Evolutionary conservation across 1,284 basidiomycete genomes (phyloP).

Genomic region (Laetiporus sulphureus): DNA sequence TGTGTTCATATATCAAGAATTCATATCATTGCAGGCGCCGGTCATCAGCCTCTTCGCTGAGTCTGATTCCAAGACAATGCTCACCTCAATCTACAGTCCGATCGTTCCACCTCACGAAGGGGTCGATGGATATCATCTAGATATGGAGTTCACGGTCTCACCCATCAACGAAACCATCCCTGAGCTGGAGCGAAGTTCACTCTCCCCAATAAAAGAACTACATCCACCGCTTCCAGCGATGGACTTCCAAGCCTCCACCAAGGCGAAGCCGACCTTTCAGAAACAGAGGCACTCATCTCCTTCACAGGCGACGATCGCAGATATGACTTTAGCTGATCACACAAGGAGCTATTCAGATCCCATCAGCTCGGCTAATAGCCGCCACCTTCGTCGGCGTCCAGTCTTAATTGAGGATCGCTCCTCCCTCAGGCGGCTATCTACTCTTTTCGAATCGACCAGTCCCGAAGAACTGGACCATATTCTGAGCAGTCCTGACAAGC

Average conservation of each 20-base stretch:
- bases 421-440: constrained; percentile 32
- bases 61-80: constrained; percentile 4
- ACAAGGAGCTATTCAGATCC: constrained; percentile 10
- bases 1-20: not conserved
- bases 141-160: constrained; percentile 12
- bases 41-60: constrained; percentile 2
- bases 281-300: constrained; percentile 34
- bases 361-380: constrained; percentile 5
- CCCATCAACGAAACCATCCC: constrained; percentile 8
- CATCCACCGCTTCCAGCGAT: constrained; percentile 39
- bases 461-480: constrained; percentile 29
- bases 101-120: constrained; percentile 19
- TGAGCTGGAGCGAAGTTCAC: not conserved
- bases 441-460: constrained; percentile 33
- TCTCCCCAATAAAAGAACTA: constrained; percentile 23
- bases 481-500: constrained; percentile 27
- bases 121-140: constrained; percentile 13
- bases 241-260: constrained; percentile 25
- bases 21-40: constrained; percentile 2
- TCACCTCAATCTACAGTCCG: constrained; percentile 12
- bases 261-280: constrained; percentile 6
- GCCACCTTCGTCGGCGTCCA: constrained; percentile 28
- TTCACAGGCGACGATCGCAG: constrained; percentile 35
- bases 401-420: constrained; percentile 36
- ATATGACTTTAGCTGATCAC: constrained; percentile 19